Conservation (phyloP, 2,329 filamentous ascomycete species). For the Ceratocystis variospora region DNA sequence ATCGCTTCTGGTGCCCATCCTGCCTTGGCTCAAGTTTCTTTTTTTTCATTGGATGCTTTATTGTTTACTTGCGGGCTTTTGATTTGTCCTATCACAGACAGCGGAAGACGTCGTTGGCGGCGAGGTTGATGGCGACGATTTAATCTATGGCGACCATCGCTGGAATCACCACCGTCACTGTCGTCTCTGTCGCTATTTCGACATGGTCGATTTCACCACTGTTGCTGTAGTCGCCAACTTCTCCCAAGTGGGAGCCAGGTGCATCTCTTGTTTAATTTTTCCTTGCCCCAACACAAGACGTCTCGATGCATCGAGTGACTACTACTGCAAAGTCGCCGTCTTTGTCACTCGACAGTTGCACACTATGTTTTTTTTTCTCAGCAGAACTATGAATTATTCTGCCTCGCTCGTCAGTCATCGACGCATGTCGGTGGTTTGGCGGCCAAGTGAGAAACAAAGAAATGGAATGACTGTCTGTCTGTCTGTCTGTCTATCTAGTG, state of each 20-base stretch:
- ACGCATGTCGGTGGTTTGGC: neutral
- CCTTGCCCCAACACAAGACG: neutral
- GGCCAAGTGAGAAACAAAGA: neutral
- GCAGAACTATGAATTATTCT: neutral
- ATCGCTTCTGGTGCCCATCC: constrained; percentile 16
- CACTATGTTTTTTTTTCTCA: neutral
- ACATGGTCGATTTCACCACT: neutral
- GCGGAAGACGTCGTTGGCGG: neutral
- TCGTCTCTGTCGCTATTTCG: neutral
- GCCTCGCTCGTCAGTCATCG: neutral
- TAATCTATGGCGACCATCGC: neutral
- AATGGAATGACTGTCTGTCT: neutral
- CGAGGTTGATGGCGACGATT: too few relatives aligned
- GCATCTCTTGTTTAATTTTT: neutral
- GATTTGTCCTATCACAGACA: constrained; percentile 15
- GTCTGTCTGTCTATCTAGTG: neutral
- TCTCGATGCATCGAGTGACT: neutral
- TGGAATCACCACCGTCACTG: neutral
- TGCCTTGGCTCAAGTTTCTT: constrained; percentile 19
- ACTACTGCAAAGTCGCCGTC: neutral
- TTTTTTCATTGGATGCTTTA: constrained; percentile 17
- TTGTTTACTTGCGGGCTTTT: constrained; percentile 23
- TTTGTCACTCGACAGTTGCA: neutral
- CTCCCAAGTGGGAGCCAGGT: neutral
- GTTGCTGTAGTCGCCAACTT: neutral